Base-by-base conservation (phyloP, 2,329 filamentous ascomycete species). In the Monilinia fructigena region DNA sequence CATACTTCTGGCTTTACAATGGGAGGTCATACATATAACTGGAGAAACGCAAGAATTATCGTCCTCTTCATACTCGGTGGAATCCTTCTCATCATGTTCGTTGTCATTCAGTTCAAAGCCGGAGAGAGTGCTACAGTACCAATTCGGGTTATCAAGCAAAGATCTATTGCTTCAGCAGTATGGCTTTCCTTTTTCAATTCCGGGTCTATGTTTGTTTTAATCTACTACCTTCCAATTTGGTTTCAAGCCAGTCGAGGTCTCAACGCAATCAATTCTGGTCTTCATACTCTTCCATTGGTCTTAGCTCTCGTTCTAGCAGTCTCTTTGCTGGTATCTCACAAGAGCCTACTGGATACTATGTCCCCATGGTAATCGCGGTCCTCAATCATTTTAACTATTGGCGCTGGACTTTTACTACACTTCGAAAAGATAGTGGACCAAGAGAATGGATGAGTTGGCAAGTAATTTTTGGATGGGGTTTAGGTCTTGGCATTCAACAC, bases 241-340 rank as follows among this genome's bases (percentile, higher is more conserved):
- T 82, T 82, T 71, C 80, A 83, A 68, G 80, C 79, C 6, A 78
- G 82, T 68, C 78, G 79, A 63, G 77, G 76, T 6, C 76, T 79
- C 16, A 76, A 77, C 3, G 70, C 72, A 14, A 71, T 78, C 79
- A 81, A 74, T 40, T 75, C 76, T 26, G 75, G 78, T 38, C 73
- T 79, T 66, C 63, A 75, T 26, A 76, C 74, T 3, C 68, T 79
- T 10, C 78, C 78, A 2, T 66, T 76, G 23, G 73, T 79, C 50
- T 66, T 78, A 20, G 70, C 72, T 11, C 70, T 78, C 14, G 75
- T 76, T 1, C 42, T 77, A 8, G 71, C 11, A 73, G 72, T 10
- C 73, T 79, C 7, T 55, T 74, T 6, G 55, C 72, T 2, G 77
- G 76, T 14, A 72, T 72, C 23, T 72, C 16, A 75, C 72, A 10